These are phyloP conservation scores for Mucor plumbeus DNA, from an alignment of 371 early-diverging fungal genomes.

Conservation along the genomic window DNA sequence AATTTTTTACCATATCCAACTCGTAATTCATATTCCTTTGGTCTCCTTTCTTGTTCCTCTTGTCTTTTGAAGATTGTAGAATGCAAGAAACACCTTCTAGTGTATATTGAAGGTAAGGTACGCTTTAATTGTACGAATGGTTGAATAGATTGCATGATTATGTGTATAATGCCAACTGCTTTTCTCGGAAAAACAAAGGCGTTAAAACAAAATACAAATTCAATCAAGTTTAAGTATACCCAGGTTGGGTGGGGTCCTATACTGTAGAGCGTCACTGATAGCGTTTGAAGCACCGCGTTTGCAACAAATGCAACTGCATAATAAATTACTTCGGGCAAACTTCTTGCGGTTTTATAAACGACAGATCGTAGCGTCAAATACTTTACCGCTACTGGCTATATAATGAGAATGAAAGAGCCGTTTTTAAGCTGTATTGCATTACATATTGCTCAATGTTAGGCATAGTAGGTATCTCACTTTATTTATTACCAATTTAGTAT, in stretches of 20 bases:
- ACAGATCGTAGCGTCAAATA: too few relatives aligned
- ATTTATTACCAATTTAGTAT: too few relatives aligned
- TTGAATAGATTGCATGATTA: not conserved
- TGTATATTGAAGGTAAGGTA: not conserved
- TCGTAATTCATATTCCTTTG: constrained; percentile 47
- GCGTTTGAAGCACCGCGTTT: constrained; percentile 3
- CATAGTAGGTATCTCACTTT: too few relatives aligned
- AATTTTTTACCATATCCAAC: constrained; percentile 37
- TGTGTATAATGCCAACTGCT: constrained; percentile 6
- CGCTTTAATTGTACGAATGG: not conserved
- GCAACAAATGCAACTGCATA: not conserved
- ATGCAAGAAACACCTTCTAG: constrained; percentile 4
- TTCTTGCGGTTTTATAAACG: too few relatives aligned
- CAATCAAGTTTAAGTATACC: not conserved
- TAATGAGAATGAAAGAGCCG: too few relatives aligned
- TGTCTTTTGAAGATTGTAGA: not conserved
- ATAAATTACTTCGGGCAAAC: too few relatives aligned
- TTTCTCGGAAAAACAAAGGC: too few relatives aligned
- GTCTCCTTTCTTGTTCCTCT: constrained; percentile 6
- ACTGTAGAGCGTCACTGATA: not conserved
- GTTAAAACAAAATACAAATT: not conserved
- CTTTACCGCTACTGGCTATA: too few relatives aligned
- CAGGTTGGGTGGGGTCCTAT: not conserved
- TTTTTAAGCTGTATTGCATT: too few relatives aligned
- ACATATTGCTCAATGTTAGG: too few relatives aligned